A percentile compares a stretch with the other conserved stretches of the same genome.
phyloP scores from a whole-genome alignment of 2,329 filamentous ascomycete genomes.

The Aspergillus spinulosporus region DNA sequence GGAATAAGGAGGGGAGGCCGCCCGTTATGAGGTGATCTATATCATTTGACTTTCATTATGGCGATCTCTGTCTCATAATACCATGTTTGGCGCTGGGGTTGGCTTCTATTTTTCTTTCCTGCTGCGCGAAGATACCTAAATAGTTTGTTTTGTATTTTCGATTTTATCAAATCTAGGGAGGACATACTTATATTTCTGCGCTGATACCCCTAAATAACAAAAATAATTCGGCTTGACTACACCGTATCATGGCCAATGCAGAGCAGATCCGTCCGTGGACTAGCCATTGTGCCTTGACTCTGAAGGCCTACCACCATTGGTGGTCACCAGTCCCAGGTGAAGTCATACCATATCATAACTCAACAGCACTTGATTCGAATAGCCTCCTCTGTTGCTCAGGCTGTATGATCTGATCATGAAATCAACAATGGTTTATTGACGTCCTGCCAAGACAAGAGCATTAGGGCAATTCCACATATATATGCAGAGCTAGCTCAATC shows the following conservation, averaged over 20 bases:
- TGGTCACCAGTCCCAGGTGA: neutral
- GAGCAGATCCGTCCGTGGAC: neutral
- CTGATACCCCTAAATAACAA: neutral
- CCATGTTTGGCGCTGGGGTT: constrained; percentile 13
- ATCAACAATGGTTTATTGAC: constrained; percentile 13
- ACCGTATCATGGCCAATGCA: neutral
- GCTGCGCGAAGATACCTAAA: constrained; percentile 19
- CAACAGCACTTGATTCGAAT: neutral
- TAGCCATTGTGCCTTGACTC: neutral
- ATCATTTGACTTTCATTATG: neutral
- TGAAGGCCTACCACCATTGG: neutral
- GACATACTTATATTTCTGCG: neutral
- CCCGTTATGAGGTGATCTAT: constrained; percentile 79
- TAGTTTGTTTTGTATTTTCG: constrained; percentile 10
- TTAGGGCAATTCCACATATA: constrained; percentile 4
- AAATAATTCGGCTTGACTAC: neutral
- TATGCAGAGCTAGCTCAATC: neutral
- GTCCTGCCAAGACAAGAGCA: constrained; percentile 6
- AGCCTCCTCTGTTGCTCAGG: neutral
- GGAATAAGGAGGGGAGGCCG: constrained; percentile 92
- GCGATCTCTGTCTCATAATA: neutral
- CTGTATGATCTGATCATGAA: constrained; percentile 14
- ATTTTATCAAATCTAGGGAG: neutral
- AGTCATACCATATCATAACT: neutral
- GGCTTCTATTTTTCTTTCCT: constrained; percentile 4